phyloP scores from a whole-genome alignment of 1,284 basidiomycete species.

The Naganishia albida region DNA sequence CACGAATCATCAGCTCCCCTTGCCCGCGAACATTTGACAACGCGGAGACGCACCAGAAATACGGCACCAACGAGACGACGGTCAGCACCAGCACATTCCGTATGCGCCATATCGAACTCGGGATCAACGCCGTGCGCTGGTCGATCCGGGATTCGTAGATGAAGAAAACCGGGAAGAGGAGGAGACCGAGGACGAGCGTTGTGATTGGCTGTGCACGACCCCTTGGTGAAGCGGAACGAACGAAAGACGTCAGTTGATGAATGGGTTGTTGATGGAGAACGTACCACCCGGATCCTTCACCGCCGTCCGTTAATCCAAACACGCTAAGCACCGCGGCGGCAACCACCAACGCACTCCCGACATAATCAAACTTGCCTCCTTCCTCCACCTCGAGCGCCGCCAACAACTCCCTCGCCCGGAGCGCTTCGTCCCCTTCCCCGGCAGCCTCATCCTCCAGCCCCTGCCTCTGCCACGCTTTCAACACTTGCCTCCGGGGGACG shows the following conservation, averaged over 20 bases:
- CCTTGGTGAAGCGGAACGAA: not conserved
- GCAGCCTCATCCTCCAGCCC: constrained; percentile 21
- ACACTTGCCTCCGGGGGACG: constrained; percentile 33
- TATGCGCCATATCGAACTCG: constrained; percentile 45
- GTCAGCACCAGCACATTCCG: constrained; percentile 48
- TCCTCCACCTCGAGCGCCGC: constrained; percentile 35
- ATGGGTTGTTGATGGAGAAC: not conserved
- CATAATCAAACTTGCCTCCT: constrained; percentile 43
- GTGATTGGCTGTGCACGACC: constrained; percentile 33
- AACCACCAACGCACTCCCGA: constrained; percentile 40
- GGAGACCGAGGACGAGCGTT: constrained; percentile 33
- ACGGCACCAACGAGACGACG: constrained; percentile 43
- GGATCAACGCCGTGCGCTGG: constrained; percentile 44
- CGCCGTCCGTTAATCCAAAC: constrained; percentile 34
- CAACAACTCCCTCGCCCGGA: constrained; percentile 29
- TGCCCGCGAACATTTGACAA: no score
- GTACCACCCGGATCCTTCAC: constrained; percentile 32
- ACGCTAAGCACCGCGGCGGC: constrained; percentile 28
- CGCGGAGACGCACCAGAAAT: constrained; percentile 42
- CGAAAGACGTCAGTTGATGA: no score
- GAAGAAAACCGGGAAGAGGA: constrained; percentile 46
- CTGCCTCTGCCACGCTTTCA: constrained; percentile 27
- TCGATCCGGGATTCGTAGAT: constrained; percentile 45
- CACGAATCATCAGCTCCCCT: not conserved
- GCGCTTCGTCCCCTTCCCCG: constrained; percentile 10